Evolutionary conservation across 345 rosid species (phyloP).

Genomic region (Aquilaria malaccensis): DNA sequence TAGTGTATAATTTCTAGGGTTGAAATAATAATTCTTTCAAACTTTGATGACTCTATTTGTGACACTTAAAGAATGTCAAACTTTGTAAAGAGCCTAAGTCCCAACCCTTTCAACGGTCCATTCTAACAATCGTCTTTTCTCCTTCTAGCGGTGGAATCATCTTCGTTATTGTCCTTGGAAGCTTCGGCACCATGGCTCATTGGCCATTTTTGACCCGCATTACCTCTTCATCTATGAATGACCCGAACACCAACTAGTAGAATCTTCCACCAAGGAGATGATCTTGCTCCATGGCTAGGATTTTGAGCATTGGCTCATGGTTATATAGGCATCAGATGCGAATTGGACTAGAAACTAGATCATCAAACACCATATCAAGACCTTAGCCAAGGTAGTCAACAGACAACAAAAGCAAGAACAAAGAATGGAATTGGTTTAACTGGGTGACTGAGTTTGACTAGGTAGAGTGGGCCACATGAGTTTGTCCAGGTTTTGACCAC

Average conservation of each 20-base stretch:
- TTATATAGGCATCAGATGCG: constrained; percentile 60
- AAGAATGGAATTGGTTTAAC: constrained; percentile 80
- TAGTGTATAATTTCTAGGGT: no score
- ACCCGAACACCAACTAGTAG: constrained; percentile 78
- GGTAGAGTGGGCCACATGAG: no score
- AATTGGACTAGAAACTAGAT: constrained; percentile 78
- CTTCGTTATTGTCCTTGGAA: neutral
- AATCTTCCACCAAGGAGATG: constrained; percentile 85
- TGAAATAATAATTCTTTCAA: no score
- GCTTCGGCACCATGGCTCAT: constrained; percentile 4
- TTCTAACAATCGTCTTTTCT: no score
- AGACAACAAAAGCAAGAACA: constrained; percentile 94
- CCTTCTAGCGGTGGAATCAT: neutral
- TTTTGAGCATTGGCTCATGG: constrained; percentile 19
- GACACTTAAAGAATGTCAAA: no score
- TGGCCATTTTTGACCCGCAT: constrained; percentile 33
- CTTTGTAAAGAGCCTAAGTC: no score
- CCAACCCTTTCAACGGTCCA: no score
- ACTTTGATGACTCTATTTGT: no score
- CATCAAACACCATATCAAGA: constrained; percentile 65
- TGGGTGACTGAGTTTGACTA: no score
- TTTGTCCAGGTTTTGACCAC: no score
- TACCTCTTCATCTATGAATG: constrained; percentile 58
- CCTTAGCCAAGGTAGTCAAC: constrained; percentile 59
- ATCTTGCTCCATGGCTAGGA: constrained; percentile 84